Base-by-base conservation (phyloP, 768 basidiomycete genomes). In the Collybiopsis luxurians region DNA sequence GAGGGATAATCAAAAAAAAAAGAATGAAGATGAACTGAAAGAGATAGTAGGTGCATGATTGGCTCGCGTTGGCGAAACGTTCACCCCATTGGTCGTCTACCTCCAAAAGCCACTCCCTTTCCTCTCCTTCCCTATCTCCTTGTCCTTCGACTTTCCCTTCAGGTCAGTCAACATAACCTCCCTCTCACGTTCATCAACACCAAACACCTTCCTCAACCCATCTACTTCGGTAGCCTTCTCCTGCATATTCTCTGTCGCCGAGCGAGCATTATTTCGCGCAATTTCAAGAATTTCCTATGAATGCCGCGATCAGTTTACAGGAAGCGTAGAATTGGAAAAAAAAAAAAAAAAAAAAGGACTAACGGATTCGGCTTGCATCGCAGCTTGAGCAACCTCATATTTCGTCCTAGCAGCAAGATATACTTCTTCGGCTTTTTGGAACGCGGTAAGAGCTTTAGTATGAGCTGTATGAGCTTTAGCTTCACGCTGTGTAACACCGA, bases 201-300 rank as follows among this genome's bases (percentile, higher is more conserved):
- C 81, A 65, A 87, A 85, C 62, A 84, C 77, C 19, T 75, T 73
- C 28, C 89, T 74, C 51, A 92, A 67, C 59, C 78, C 77, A 61
- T 92, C 88, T 1, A 93, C 79, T 63, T 92, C 88, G 53, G 81
- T 77, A n/a, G 80, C 79, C 75, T 91, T 92, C 54, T 85, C 84
- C 50, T 84, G 79, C 53, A 92, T 72, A 61, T 79, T 80, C 50
- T 81, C 76, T 1, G 87, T 89, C 23, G 81, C 77, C 51, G 85
- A 79, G 52, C 67, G 75, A 2, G 86, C 84, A 6, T 80, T 82
- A 24, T 78, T 74, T 43, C 79, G 76, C 19, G 80, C 71, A 1
- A 73, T 73, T 24, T 83, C 81, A 24, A 89, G 67, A 3, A 74
- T 68, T 56, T 81, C 79, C 50, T 51, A 23, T 4, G 7, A 19